Evolutionary conservation across 768 basidiomycete genomes (phyloP), one percentile per base, ranked within the genome.

Genomic region (Leccinum longicurvipes): DNA sequence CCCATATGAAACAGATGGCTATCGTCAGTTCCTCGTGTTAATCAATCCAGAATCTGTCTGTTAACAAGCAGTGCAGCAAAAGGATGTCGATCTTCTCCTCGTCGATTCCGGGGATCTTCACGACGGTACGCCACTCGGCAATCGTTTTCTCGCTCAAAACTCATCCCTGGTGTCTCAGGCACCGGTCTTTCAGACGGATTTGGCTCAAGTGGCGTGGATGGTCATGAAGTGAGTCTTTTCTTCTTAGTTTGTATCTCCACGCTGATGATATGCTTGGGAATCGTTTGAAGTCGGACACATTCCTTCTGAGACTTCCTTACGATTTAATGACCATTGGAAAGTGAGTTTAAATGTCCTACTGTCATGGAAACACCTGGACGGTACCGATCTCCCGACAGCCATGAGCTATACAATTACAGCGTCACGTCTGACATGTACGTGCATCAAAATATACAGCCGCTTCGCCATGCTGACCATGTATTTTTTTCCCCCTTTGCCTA

Each of bases 271-370:
- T 47, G n/a, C 21, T 9, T 14, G 42, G 23, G 12, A 24, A 15
- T 10, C 8, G 3, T 15, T 3, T 17, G 7, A 34, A 47, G 47
- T 19, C 25, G 12, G 29, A 2, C 28, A 29, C 19, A 11, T 47
- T 93, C 69, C 76, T 94, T 59, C 72, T 80, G 21, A 72, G 82
- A 53, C 76, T 95, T 21, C 87, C 87, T 0, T 95, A 92, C 63
- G 93, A 96, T 65, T 63, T 93, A 2, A 80, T 93, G 66, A 74
- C 91, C 3, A 91, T 93, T 49, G 92, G 93, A 65, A 95, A 94
- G 83, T 86, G 64, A 41, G 87, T 71, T 19, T 3, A 8, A 29
- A 21, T 25, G 19, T n/a, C 14, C 32, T 48, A 19, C 8, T 8
- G 4, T 19, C 17, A 9, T 14, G 7, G 9, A 36, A 17, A 21